Conservation (phyloP, 2,329 filamentous ascomycete genomes). For the Aspergillus ochraceoroseus region DNA sequence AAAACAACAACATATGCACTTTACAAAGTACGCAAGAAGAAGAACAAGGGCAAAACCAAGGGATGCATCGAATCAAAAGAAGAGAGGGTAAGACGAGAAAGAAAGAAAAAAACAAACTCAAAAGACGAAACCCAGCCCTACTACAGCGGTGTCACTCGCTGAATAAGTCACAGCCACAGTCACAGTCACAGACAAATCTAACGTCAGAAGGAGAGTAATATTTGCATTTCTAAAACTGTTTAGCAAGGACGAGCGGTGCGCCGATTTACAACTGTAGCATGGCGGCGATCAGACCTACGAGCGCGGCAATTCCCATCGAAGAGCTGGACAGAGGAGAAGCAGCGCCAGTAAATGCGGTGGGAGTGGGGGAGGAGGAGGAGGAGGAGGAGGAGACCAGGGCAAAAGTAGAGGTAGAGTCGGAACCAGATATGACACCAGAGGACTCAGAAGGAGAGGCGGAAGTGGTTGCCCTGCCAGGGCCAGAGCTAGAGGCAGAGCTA, state of each 20-base stretch:
- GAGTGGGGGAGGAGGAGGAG: slow-evolving; percentile 17
- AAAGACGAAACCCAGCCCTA: neutral
- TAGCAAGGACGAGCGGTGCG: neutral
- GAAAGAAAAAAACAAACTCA: neutral
- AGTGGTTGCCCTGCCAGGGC: slow-evolving; percentile 9
- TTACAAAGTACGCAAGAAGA: too few species aligned
- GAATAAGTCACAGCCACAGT: too few species aligned
- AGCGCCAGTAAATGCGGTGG: slow-evolving; percentile 19
- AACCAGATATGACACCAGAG: slow-evolving; percentile 10
- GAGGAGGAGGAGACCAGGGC: slow-evolving; percentile 19
- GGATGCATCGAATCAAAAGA: too few species aligned
- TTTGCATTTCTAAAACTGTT: neutral
- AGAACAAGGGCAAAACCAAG: too few species aligned
- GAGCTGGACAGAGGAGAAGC: slow-evolving; percentile 24
- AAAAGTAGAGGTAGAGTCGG: slow-evolving; percentile 9
- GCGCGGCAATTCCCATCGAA: slow-evolving; percentile 19
- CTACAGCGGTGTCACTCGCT: too few species aligned
- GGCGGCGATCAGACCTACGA: slow-evolving; percentile 24
- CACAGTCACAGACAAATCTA: too few species aligned
- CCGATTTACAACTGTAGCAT: slow-evolving; percentile 30
- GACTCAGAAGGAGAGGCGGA: slow-evolving; percentile 16
- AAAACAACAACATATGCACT: too few species aligned
- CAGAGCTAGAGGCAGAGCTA: slow-evolving; percentile 15
- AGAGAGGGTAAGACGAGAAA: neutral
- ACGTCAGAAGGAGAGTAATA: neutral